phyloP scores from a whole-genome alignment of 768 basidiomycete species.

The Amyloporia xantha region DNA sequence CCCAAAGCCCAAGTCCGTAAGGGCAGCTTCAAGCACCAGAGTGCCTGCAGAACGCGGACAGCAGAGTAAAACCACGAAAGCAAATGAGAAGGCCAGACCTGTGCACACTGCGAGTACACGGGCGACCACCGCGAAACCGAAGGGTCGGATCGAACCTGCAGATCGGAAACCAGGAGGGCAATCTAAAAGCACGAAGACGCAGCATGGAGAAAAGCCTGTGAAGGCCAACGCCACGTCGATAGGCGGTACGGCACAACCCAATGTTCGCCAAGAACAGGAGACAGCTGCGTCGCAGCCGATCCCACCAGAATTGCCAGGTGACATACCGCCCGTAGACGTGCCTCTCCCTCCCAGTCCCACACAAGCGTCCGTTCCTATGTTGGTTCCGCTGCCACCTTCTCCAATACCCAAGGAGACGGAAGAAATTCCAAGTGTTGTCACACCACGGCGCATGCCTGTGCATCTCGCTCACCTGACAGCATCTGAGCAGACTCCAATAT shows the following conservation, averaged over 20 bases:
- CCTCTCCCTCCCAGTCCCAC: slow-evolving; percentile 1
- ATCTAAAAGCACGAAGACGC: background rate
- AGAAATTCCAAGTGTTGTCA: background rate
- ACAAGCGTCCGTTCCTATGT: background rate
- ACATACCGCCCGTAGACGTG: background rate
- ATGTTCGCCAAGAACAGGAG: background rate
- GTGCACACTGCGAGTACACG: background rate
- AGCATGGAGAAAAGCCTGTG: background rate
- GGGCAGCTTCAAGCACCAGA: background rate
- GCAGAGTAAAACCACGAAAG: slow-evolving; percentile 8
- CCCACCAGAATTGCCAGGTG: no score
- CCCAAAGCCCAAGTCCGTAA: background rate
- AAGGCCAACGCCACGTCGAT: background rate
- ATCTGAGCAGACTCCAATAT: slow-evolving; percentile 50
- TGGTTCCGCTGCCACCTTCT: background rate
- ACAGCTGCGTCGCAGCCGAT: background rate
- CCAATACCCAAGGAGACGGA: background rate
- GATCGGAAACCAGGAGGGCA: background rate
- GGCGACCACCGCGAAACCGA: background rate
- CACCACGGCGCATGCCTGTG: background rate
- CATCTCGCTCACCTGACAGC: background rate
- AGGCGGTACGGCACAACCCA: background rate
- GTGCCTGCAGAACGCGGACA: background rate
- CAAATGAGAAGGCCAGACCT: slow-evolving; percentile 11
- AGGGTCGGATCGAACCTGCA: background rate